Percentiles rank a stretch among this genome's conserved stretches.
phyloP scores from a whole-genome alignment of 2,329 filamentous ascomycete genomes.

The Nothophoma quercina region DNA sequence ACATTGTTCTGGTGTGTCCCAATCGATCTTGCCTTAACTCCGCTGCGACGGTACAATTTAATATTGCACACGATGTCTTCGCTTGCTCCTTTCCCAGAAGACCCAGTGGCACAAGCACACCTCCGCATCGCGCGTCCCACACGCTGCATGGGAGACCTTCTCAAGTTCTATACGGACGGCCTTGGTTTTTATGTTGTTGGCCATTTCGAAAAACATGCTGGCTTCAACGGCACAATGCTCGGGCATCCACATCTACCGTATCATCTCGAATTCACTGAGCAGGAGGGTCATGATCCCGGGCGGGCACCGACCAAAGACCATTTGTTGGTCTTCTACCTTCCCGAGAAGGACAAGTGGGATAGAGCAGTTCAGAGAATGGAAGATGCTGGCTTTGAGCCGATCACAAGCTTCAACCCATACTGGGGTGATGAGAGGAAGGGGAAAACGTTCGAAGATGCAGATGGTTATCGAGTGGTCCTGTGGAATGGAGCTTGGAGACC shows the following conservation, averaged over 20 bases:
- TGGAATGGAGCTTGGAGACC: conserved; percentile 37
- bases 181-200: conserved; percentile 50
- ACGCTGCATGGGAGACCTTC: conserved; percentile 48
- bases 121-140: conserved; percentile 56
- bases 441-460: conserved; percentile 56
- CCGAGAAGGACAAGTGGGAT: conserved; percentile 39
- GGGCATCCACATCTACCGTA: conserved; percentile 49
- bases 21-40: no score
- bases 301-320: conserved; percentile 54
- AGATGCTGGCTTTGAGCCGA: conserved; percentile 43
- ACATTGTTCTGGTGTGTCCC: no score
- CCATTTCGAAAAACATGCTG: conserved; percentile 49
- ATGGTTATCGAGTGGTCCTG: conserved; percentile 57
- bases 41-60: no score
- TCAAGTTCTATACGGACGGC: conserved; percentile 54
- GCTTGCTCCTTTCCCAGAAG: no score
- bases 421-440: conserved; percentile 53
- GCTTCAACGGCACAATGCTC: conserved; percentile 55
- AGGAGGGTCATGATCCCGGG: conserved; percentile 46
- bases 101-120: conserved; percentile 24
- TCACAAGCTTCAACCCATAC: conserved; percentile 55
- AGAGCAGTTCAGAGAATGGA: conserved; percentile 48
- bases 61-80: no score
- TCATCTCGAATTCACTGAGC: conserved; percentile 56
- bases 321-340: conserved; percentile 55